phyloP scores from a whole-genome alignment of 192 early-diverging fungal species.

The Coemansia sp. region DNA sequence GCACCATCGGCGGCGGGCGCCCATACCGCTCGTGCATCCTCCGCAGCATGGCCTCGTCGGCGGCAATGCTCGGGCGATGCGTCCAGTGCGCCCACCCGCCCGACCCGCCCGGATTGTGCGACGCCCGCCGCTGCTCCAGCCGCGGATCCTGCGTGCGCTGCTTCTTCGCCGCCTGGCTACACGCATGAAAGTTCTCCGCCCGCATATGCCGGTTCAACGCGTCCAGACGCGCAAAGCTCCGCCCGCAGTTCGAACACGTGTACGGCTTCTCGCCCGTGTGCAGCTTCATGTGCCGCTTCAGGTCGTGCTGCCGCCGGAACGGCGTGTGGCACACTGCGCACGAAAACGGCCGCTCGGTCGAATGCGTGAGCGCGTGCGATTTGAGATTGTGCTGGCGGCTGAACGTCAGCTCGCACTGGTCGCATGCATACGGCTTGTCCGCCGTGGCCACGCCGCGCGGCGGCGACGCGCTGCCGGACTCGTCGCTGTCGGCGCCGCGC shows the following conservation, averaged over 20 bases:
- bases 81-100: slow-evolving; percentile 29
- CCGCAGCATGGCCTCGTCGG: slow-evolving; percentile 50
- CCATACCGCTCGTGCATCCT: slow-evolving; percentile 51
- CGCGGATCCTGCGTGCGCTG: slow-evolving; percentile 29
- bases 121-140: slow-evolving; percentile 30
- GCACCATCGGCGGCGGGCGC: slow-evolving; percentile 7
- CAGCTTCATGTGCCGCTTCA: slow-evolving; percentile 79
- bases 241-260: slow-evolving; percentile 69
- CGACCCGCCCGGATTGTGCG: slow-evolving; percentile 19
- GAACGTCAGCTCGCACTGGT: slow-evolving; percentile 65
- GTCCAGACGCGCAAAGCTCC: slow-evolving; percentile 77
- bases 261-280: slow-evolving; percentile 76
- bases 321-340: slow-evolving; percentile 66
- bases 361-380: slow-evolving; percentile 72
- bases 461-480: slow-evolving; percentile 2
- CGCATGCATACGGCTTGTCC: slow-evolving; percentile 54
- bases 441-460: slow-evolving; percentile 25
- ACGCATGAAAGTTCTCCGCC: slow-evolving; percentile 57
- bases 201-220: slow-evolving; percentile 72
- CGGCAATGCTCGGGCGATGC: slow-evolving; percentile 49
- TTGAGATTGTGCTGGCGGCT: slow-evolving; percentile 72
- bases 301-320: slow-evolving; percentile 89
- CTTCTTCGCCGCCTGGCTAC: slow-evolving; percentile 55
- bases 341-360: slow-evolving; percentile 66
- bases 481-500: slow-evolving; percentile 24